Percentiles rank a stretch among this genome's conserved stretches.
phyloP scores from a whole-genome alignment of 1,139 yeast genomes.

The Spathaspora sp. region DNA sequence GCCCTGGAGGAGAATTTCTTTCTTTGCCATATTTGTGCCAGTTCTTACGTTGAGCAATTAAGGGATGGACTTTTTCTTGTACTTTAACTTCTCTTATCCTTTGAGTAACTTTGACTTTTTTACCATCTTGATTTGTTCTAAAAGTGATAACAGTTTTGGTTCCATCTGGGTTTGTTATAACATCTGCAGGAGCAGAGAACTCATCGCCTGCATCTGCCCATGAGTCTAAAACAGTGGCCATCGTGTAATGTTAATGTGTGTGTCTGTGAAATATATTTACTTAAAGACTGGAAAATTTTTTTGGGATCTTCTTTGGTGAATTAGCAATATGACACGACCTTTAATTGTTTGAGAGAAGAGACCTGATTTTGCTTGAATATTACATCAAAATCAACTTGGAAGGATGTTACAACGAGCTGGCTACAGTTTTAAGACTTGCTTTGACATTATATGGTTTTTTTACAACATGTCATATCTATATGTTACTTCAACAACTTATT shows the following conservation, averaged over 20 bases:
- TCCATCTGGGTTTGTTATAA: conserved; percentile 80
- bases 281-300: conserved; percentile 1
- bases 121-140: conserved; percentile 74
- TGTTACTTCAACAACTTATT: background rate
- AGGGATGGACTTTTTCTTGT: conserved; percentile 78
- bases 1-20: conserved; percentile 74
- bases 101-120: conserved; percentile 86
- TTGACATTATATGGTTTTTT: too few relatives aligned
- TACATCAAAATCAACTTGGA: too few relatives aligned
- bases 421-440: too few relatives aligned
- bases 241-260: too few relatives aligned
- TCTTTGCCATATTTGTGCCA: conserved; percentile 88
- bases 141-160: conserved; percentile 85
- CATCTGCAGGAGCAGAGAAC: conserved; percentile 67
- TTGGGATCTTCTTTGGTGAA: background rate
- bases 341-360: background rate
- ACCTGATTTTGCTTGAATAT: too few relatives aligned
- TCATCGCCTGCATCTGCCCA: conserved; percentile 76
- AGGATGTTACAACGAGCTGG: too few relatives aligned
- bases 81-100: conserved; percentile 74
- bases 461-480: background rate
- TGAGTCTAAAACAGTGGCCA: conserved; percentile 45
- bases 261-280: too few relatives aligned
- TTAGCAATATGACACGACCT: conserved; percentile 5
- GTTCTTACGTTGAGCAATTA: conserved; percentile 68